These are phyloP conservation scores for Gastrolobium villosum DNA, from an alignment of 306 rosid species.

Conservation along the genomic window DNA sequence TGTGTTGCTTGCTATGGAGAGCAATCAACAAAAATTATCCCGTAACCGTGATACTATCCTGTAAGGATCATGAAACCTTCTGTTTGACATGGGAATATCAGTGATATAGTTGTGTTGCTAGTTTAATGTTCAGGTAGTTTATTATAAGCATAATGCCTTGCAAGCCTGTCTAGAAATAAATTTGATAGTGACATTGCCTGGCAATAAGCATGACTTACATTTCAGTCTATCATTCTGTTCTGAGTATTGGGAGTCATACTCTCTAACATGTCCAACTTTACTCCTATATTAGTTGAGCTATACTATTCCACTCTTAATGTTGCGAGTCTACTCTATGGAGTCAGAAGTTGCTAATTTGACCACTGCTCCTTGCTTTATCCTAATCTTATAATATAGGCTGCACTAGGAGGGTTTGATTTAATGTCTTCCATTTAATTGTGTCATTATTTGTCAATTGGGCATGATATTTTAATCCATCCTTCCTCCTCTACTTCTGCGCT, in stretches of 20 bases:
- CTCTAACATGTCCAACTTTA: not conserved
- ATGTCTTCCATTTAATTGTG: constrained; percentile 15
- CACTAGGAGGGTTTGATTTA: constrained; percentile 38
- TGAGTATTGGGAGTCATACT: constrained; percentile 11
- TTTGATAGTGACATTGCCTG: not conserved
- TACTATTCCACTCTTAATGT: not conserved
- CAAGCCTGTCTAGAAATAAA: constrained; percentile 28
- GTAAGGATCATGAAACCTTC: constrained; percentile 63
- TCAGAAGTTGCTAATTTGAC: constrained; percentile 31
- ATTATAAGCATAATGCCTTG: constrained; percentile 13
- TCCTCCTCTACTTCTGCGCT: constrained; percentile 16
- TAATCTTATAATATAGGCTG: constrained; percentile 18
- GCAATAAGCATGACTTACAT: constrained; percentile 22
- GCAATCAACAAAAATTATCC: constrained; percentile 78
- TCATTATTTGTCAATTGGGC: constrained; percentile 3
- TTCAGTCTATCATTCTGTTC: constrained; percentile 18
- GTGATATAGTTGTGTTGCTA: constrained; percentile 21
- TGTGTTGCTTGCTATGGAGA: constrained; percentile 71
- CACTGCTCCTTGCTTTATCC: constrained; percentile 19
- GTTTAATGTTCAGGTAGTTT: constrained; percentile 27
- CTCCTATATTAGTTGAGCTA: constrained; percentile 8
- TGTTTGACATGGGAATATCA: constrained; percentile 14
- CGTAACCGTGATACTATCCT: constrained; percentile 75
- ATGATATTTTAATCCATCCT: constrained; percentile 23
- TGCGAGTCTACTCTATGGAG: not conserved